phyloP scores from a whole-genome alignment of 768 basidiomycete species.

The Boletus reticulatus region DNA sequence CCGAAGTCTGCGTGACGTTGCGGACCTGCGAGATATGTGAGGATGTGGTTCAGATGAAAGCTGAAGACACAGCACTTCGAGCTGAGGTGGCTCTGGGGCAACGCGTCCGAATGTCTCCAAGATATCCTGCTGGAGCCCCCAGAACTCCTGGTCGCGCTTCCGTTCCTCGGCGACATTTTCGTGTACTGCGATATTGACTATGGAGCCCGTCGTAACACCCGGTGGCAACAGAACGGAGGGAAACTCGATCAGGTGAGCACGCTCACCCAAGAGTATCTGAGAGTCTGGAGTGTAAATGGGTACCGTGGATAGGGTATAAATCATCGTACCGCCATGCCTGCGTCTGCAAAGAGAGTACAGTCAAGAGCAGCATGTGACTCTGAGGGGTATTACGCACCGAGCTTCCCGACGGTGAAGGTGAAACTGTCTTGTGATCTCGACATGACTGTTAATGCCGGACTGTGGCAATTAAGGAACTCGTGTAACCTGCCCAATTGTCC shows the following conservation, averaged over 20 bases:
- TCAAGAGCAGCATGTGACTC: constrained; percentile 7
- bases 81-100: constrained; percentile 68
- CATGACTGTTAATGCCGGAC: constrained; percentile 25
- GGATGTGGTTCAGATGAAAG: neutral
- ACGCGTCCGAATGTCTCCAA: constrained; percentile 66
- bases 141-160: constrained; percentile 78
- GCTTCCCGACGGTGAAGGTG: constrained; percentile 93
- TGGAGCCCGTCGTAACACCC: constrained; percentile 89
- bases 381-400: constrained; percentile 56
- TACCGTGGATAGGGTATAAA: neutral
- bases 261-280: constrained; percentile 88
- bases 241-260: constrained; percentile 97
- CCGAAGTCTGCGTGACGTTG: constrained; percentile 95
- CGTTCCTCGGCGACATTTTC: constrained; percentile 85
- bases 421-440: constrained; percentile 59
- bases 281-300: neutral
- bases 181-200: constrained; percentile 94
- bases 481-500: neutral
- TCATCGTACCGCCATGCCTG: constrained; percentile 82
- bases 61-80: constrained; percentile 51
- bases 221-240: constrained; percentile 93
- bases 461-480: neutral
- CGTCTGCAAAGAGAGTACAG: constrained; percentile 52
- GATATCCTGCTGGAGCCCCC: constrained; percentile 80
- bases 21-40: constrained; percentile 55